Evolutionary conservation across 2,329 filamentous ascomycete genomes (phyloP).

Genomic region (Dactylonectria estremocensis): DNA sequence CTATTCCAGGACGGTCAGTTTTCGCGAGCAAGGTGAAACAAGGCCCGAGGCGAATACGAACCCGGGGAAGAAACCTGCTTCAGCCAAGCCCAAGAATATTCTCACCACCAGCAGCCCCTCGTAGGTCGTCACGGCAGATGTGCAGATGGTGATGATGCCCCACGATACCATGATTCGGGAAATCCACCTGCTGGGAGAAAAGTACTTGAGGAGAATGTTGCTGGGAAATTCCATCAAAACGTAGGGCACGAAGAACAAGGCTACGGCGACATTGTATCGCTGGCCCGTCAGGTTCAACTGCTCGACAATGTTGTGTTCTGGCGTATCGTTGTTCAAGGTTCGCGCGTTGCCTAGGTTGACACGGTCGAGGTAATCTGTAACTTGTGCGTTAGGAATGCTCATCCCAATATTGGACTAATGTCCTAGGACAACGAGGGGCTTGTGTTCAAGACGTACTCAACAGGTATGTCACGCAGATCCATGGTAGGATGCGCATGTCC

Average conservation of each 20-base stretch:
- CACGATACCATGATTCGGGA: constrained; percentile 61
- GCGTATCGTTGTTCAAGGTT: constrained; percentile 48
- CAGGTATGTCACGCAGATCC: constrained; percentile 53
- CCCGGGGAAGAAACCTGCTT: constrained; percentile 67
- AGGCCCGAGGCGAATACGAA: constrained; percentile 13
- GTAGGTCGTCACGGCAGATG: constrained; percentile 64
- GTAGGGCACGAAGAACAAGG: constrained; percentile 41
- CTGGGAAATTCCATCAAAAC: constrained; percentile 53
- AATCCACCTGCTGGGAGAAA: constrained; percentile 54
- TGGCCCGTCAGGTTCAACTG: constrained; percentile 51
- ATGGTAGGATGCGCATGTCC: constrained; percentile 52
- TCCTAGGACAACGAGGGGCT: too few relatives aligned
- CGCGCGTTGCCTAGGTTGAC: constrained; percentile 53
- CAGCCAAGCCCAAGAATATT: constrained; percentile 66
- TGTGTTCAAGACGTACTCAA: neutral
- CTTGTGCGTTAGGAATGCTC: too few relatives aligned
- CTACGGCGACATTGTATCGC: constrained; percentile 51
- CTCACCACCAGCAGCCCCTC: constrained; percentile 57
- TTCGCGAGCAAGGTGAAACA: too few relatives aligned
- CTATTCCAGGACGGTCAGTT: neutral
- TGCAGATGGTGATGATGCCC: constrained; percentile 65
- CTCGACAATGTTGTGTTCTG: constrained; percentile 52
- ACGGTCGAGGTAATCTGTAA: constrained; percentile 44
- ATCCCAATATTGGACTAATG: too few relatives aligned
- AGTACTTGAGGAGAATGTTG: constrained; percentile 54